Base-by-base conservation (phyloP, 2,329 filamentous ascomycete species). In the Stachybotrys echinatus region DNA sequence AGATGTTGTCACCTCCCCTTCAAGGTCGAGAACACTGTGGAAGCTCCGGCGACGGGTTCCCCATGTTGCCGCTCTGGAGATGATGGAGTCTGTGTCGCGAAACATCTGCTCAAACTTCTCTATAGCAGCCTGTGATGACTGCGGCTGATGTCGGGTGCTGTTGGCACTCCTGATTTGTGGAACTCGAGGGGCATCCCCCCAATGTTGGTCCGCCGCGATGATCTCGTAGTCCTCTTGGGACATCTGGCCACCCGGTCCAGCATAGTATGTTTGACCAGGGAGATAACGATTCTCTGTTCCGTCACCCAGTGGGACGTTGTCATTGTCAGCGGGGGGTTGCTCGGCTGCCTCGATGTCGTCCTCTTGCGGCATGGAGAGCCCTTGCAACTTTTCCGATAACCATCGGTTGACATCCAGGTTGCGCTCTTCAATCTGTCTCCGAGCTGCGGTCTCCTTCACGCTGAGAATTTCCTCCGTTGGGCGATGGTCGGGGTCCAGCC, bases 1-100 rank as follows among this genome's bases (percentile, higher is more conserved):
- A n/a, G 38, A 14, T 40, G 38, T 8, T n/a, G 19, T n/a, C 12
- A 7, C 38, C 8, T 73, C 74, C 42, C 85, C 69, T 18, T 76
- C 81, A 37, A 85, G 63, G 50, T 88, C 84, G 5, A 72, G 55
- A 49, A 76, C 58, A 56, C 77, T 83, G 2, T 84, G 81, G 45
- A 87, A 72, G 62, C 85, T 86, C 50, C 80, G 78, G 40, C 84
- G 79, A 6, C 81, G 77, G 2, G 86, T 89, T 17, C 86, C 86
- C 75, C 86, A 84, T 0, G 86, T 89, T 18, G 85, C 85, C 14
- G 83, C 77, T 53, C 80, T 73, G 2, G 83, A 86, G 10, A 83
- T 65, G 12, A 84, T 71, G 0, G 83, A 85, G 23, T 75, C 76
- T 45, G 73, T 82, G 54, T 83, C 79, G 19, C 71, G 72, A 48